A percentile compares a stretch with the other conserved stretches of the same genome.
These are phyloP conservation scores for Aspergillus tanneri DNA, from an alignment of 2,329 filamentous ascomycete species.

Conservation along the genomic window DNA sequence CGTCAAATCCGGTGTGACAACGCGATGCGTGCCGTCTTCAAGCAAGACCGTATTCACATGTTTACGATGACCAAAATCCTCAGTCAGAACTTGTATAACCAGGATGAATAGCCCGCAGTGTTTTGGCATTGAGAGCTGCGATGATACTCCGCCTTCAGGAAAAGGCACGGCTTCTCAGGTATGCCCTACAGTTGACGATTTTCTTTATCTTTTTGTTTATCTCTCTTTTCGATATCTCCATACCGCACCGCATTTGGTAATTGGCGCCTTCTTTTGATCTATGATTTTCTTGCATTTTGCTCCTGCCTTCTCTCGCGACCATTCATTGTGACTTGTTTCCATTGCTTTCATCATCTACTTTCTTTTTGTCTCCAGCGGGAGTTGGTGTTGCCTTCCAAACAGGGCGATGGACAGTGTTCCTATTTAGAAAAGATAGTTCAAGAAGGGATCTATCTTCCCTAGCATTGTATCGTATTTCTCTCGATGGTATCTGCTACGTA, in stretches of 20 bases:
- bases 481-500: too few species aligned
- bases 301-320: not conserved
- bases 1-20: conserved; percentile 93
- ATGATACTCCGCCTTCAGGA: conserved; percentile 7
- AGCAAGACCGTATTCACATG: conserved; percentile 89
- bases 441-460: not conserved
- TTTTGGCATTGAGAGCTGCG: conserved; percentile 17
- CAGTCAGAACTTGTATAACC: conserved; percentile 81
- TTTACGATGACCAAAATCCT: conserved; percentile 99
- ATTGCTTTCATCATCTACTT: conserved; percentile 18
- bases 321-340: conserved; percentile 11
- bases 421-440: conserved; percentile 13
- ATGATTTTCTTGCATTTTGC: conserved; percentile 3
- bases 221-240: conserved; percentile 13
- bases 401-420: conserved; percentile 16
- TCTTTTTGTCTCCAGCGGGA: conserved; percentile 34
- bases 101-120: conserved; percentile 61
- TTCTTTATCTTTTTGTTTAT: too few species aligned
- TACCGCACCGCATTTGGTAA: conserved; percentile 30
- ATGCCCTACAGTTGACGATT: conserved; percentile 27
- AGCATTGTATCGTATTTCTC: conserved; percentile 15
- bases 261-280: conserved; percentile 28
- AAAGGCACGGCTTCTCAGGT: conserved; percentile 8
- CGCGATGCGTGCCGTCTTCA: conserved; percentile 87
- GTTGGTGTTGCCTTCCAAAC: conserved; percentile 31